Evolutionary conservation across 164 flowering plant species (phyloP), one percentile per base, ranked within the genome.

Genomic region (Sextonia rubra): DNA sequence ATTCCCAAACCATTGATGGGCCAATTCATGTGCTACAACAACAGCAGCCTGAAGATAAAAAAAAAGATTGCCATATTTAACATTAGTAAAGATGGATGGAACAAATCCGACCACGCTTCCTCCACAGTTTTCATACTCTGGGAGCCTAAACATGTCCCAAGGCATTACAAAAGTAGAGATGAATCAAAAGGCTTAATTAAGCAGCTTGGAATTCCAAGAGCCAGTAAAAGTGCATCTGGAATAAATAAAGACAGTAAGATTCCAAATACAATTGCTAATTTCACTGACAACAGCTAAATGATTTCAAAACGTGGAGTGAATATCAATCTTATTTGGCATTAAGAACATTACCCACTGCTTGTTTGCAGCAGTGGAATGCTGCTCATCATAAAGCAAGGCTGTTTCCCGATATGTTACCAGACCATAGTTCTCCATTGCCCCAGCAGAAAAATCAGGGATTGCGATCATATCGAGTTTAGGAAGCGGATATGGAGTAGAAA

Each of bases 361-460:
- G 83, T 91, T 89, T 55, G 90, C 82, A 77, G 98, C 98, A 20
- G 97, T 90, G 76, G 98, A 96, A 76, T 96, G 92, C 73, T 83
- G 79, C 2, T 96, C 95, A 83, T 96, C 99, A 85, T 85, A 93
- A 17, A 96, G 93, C 84, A 96, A 80, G 60, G 93, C 97, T 44
- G 88, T 85, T 79, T 96, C 99, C 47, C 98, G 91, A 71, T 91
- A 96, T 64, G 97, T 93, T 58, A 96, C 97, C 69, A 96, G 84
- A 76, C 98, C 99, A 86, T 93, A 96, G 75, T 96, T 96, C 81
- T 96, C 99, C 99, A 93, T 96, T 24, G 99, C 99, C 52, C 99
- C 99, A 83, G 91, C 91, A 84, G 98, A 88, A 87, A 96, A 96
- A 80, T 96, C 99, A 75, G 99, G 98, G 61, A 96, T 91, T 18